Percentiles rank a stretch among this genome's conserved stretches.
Evolutionary conservation across 768 basidiomycete genomes (phyloP).

Genomic region (Pleurotus tuber-regium): DNA sequence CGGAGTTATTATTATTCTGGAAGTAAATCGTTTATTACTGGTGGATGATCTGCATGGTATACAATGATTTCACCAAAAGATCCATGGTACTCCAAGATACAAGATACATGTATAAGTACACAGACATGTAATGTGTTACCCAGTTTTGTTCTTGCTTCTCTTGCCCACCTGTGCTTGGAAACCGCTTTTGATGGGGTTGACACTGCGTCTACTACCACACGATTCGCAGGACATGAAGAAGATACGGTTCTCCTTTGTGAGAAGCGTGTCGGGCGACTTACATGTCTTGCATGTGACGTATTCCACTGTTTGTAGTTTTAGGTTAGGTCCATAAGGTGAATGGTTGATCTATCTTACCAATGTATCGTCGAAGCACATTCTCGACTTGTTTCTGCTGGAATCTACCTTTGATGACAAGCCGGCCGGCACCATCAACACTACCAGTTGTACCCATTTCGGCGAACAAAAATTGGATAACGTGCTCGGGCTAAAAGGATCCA

Average conservation of each 20-base stretch:
- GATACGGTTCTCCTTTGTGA: slow-evolving; percentile 97
- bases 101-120: slow-evolving; percentile 5
- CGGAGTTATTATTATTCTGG: background rate
- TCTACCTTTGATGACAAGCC: slow-evolving; percentile 94
- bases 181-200: slow-evolving; percentile 97
- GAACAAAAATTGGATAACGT: slow-evolving; percentile 96
- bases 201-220: slow-evolving; percentile 87
- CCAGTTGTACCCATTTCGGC: slow-evolving; percentile 98
- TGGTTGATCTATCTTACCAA: slow-evolving; percentile 59
- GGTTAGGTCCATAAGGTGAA: background rate
- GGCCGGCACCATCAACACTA: slow-evolving; percentile 86
- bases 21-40: slow-evolving; percentile 4
- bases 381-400: slow-evolving; percentile 99
- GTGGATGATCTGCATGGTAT: background rate
- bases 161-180: slow-evolving; percentile 96
- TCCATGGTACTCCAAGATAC: slow-evolving; percentile 9
- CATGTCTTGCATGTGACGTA: slow-evolving; percentile 99
- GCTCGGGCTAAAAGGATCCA: slow-evolving; percentile 67
- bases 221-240: slow-evolving; percentile 97
- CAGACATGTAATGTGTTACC: slow-evolving; percentile 29
- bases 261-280: slow-evolving; percentile 96
- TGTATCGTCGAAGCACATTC: slow-evolving; percentile 94
- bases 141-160: slow-evolving; percentile 80
- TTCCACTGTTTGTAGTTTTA: slow-evolving; percentile 58
- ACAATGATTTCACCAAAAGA: background rate